These are phyloP conservation scores for Platanthera guangdongensis DNA, from an alignment of 106 monocot species.

Conservation along the genomic window DNA sequence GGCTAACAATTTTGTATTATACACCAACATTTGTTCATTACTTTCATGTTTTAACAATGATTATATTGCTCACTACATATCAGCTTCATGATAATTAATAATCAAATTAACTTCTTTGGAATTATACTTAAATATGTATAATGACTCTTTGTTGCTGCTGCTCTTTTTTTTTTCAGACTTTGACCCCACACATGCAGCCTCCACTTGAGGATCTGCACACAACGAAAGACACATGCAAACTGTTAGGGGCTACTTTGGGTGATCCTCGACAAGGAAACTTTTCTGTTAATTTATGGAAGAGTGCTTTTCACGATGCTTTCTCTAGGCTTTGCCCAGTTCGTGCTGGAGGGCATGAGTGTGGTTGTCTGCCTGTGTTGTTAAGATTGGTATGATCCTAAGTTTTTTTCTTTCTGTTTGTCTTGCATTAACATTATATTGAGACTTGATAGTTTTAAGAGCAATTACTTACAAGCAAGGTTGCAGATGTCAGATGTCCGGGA, in stretches of 20 bases:
- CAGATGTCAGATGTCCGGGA: too few relatives aligned
- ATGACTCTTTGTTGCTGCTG: neutral
- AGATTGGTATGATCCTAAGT: conserved; percentile 41
- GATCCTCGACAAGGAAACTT: conserved; percentile 62
- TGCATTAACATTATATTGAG: too few relatives aligned
- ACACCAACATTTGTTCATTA: too few relatives aligned
- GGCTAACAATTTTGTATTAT: too few relatives aligned
- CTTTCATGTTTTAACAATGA: neutral
- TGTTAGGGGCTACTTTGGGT: conserved; percentile 48
- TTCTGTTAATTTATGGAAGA: conserved; percentile 83
- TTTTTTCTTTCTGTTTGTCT: neutral
- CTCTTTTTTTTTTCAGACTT: conserved; percentile 42
- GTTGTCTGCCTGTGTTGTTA: conserved; percentile 79
- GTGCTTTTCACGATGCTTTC: conserved; percentile 81
- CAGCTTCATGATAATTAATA: neutral
- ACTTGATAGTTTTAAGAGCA: too few relatives aligned
- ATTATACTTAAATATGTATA: neutral
- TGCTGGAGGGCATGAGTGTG: conserved; percentile 87
- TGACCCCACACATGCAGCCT: conserved; percentile 88
- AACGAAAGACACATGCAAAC: conserved; percentile 21
- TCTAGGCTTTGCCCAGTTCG: conserved; percentile 73
- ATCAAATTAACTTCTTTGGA: neutral
- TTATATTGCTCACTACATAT: neutral
- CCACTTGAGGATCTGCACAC: conserved; percentile 32
- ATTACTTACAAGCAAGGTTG: too few relatives aligned